Percentiles rank a stretch among this genome's conserved stretches.
These are phyloP conservation scores for Claviceps digitariae DNA, from an alignment of 2,329 filamentous ascomycete species.

Conservation along the genomic window DNA sequence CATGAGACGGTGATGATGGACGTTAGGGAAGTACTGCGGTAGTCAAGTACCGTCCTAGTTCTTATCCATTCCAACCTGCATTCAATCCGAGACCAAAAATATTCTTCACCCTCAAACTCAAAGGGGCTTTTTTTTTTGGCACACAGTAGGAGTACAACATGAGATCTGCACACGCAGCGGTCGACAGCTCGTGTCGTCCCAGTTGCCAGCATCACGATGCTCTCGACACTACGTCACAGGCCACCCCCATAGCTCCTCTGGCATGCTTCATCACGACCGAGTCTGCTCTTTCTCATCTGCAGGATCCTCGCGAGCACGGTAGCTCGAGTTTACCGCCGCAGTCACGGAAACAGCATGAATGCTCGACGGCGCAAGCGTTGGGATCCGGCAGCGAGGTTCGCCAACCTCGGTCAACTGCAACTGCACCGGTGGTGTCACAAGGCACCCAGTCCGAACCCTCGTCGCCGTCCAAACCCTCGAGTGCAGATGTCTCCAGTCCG, in stretches of 20 bases:
- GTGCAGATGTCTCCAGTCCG: conserved; percentile 14
- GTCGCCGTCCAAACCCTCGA: conserved; percentile 15
- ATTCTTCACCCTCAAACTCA: not conserved
- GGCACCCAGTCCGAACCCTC: conserved; percentile 10
- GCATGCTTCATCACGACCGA: conserved; percentile 25
- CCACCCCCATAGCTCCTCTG: conserved; percentile 12
- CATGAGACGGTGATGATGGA: not conserved
- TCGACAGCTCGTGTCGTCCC: not conserved
- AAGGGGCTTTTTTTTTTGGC: not conserved
- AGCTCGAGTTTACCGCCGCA: conserved; percentile 6
- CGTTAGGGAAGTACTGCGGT: too few relatives aligned
- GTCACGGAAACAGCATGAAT: conserved; percentile 11
- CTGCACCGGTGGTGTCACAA: conserved; percentile 2
- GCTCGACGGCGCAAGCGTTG: not conserved
- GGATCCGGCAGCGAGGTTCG: not conserved
- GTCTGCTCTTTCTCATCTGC: conserved; percentile 15
- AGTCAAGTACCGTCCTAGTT: too few relatives aligned
- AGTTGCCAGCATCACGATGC: not conserved
- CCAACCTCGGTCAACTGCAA: conserved; percentile 3
- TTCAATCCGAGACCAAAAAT: not conserved
- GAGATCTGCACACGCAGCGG: not conserved
- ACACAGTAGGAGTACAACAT: not conserved
- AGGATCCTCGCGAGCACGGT: conserved; percentile 6
- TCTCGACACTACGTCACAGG: not conserved
- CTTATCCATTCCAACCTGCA: not conserved